phyloP scores from a whole-genome alignment of 1,284 basidiomycete species.

The Athelia psychrophila region DNA sequence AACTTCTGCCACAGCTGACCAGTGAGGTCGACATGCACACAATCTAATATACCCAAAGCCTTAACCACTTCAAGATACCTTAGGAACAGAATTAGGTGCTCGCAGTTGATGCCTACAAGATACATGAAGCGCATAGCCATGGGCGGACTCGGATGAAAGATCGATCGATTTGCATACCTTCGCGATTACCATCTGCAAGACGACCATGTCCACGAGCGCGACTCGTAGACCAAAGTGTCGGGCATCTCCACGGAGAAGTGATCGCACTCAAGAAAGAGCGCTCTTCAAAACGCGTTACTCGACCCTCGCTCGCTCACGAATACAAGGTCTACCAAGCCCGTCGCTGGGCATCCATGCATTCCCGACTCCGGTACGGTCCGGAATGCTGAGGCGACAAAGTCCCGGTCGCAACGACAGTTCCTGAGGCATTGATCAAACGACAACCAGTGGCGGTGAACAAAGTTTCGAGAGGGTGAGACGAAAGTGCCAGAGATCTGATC shows the following conservation, averaged over 20 bases:
- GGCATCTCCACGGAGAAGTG: background rate
- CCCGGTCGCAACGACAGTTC: background rate
- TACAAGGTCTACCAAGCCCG: too few relatives aligned
- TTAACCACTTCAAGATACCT: slow-evolving; percentile 1
- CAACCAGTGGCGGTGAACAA: background rate
- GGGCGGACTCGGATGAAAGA: slow-evolving; percentile 14
- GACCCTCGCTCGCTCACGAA: too few relatives aligned
- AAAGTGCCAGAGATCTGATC: slow-evolving; percentile 10
- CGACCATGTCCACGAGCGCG: slow-evolving; percentile 22
- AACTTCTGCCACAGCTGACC: slow-evolving; percentile 19
- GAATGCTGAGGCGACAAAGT: background rate
- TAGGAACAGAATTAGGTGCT: slow-evolving; percentile 4
- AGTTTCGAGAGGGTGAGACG: background rate
- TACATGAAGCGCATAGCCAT: slow-evolving; percentile 21
- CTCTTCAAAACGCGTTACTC: too few relatives aligned
- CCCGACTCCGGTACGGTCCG: too few relatives aligned
- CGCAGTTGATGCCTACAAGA: slow-evolving; percentile 12
- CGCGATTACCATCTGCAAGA: slow-evolving; percentile 11
- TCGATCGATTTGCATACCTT: slow-evolving; percentile 32
- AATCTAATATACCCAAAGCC: slow-evolving; percentile 21
- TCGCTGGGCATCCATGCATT: too few relatives aligned
- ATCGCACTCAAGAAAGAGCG: too few relatives aligned
- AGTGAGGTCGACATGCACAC: slow-evolving; percentile 29
- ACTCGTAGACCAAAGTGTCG: slow-evolving; percentile 3
- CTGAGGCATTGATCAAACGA: background rate